These are phyloP conservation scores for Omphalotus guepiniiformis DNA, from an alignment of 768 basidiomycete species.

Conservation along the genomic window DNA sequence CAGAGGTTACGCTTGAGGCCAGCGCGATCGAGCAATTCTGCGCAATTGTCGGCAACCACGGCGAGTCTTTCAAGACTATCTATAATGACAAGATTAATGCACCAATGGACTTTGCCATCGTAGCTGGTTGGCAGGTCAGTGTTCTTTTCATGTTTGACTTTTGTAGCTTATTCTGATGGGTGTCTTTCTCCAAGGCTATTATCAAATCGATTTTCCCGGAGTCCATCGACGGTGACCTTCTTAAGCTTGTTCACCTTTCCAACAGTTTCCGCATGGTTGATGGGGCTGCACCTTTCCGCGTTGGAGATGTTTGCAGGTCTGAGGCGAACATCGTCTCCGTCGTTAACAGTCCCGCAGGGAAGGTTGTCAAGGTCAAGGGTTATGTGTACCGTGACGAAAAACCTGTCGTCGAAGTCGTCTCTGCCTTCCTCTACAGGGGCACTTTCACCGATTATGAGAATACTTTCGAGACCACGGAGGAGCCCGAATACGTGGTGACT, in stretches of 20 bases:
- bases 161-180: conserved; percentile 3
- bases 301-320: conserved; percentile 86
- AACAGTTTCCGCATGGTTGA: conserved; percentile 92
- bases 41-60: conserved; percentile 89
- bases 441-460: conserved; percentile 91
- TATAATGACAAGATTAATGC: conserved; percentile 72
- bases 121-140: conserved; percentile 95
- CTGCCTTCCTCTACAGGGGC: conserved; percentile 96
- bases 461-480: conserved; percentile 91
- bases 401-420: conserved; percentile 89
- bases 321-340: conserved; percentile 88
- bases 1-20: conserved; percentile 77
- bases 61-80: conserved; percentile 81
- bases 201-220: conserved; percentile 97
- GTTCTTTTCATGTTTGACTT: neutral
- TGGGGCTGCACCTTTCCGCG: conserved; percentile 70
- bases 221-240: conserved; percentile 87
- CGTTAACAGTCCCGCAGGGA: conserved; percentile 86
- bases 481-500: conserved; percentile 82
- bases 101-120: conserved; percentile 99
- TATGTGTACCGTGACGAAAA: conserved; percentile 71
- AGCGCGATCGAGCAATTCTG: conserved; percentile 85
- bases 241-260: conserved; percentile 95
- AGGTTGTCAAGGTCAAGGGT: conserved; percentile 88
- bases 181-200: conserved; percentile 66